Evolutionary conservation across 208 protist genomes (phyloP), one percentile per base, ranked within the genome.

Genomic region (Trypanosoma avium): DNA sequence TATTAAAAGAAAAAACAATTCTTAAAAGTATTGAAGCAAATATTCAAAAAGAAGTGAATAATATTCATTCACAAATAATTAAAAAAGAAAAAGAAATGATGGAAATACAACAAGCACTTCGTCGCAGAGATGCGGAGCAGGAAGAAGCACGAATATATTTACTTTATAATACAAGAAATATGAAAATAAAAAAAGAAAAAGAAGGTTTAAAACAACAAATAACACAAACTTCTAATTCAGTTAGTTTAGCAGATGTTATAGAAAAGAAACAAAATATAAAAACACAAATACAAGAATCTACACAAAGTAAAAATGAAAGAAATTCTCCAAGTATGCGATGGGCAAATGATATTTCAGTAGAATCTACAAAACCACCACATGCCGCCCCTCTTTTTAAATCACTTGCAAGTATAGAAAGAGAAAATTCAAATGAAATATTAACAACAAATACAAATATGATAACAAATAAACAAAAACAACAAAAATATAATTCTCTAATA

Each of bases 361-460:
- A n/a, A n/a, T n/a, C n/a, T n/a, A n/a, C n/a, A n/a, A n/a, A n/a
- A n/a, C n/a, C n/a, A n/a, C n/a, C n/a, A n/a, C n/a, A n/a, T n/a
- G n/a, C n/a, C n/a, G n/a, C n/a, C n/a, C n/a, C n/a, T n/a, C n/a
- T n/a, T n/a, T n/a, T n/a, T n/a, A n/a, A n/a, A n/a, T n/a, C n/a
- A n/a, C n/a, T n/a, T n/a, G n/a, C n/a, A n/a, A n/a, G n/a, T n/a
- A n/a, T n/a, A n/a, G n/a, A n/a, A n/a, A n/a, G n/a, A n/a, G n/a
- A n/a, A n/a, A n/a, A n/a, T n/a, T 29, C 70, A 17, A 19, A 29
- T 40, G 15, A 22, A 47, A 58, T 58, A 19, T 24, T 38, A 38
- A 38, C 10, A 38, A 38, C 10, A 38, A 38, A 13, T 13, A 38
- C 10, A 38, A 38, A 13, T 13, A 38, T 38, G 10, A 38, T 38